These are phyloP conservation scores for Spathaspora sp. DNA, from an alignment of 805 yeast genomes.

Conservation along the genomic window DNA sequence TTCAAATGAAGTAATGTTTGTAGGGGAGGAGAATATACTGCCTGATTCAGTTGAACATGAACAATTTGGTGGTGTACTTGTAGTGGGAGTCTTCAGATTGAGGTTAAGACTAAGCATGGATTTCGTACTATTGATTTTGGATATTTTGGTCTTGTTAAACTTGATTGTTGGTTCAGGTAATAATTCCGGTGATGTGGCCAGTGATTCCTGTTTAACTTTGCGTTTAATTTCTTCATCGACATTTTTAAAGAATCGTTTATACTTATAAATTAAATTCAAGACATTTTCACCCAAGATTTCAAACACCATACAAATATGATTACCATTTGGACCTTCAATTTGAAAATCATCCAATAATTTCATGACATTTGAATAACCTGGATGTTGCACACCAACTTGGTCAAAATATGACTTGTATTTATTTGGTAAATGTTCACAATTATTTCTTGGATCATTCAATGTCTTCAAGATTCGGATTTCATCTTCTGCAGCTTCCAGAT, in stretches of 20 bases:
- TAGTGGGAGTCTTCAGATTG: conserved; percentile 1
- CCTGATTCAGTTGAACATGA: not conserved
- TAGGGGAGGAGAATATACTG: no score
- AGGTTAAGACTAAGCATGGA: conserved; percentile 21
- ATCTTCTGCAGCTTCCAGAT: conserved; percentile 62
- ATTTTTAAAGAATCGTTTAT: conserved; percentile 20
- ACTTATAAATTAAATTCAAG: conserved; percentile 47
- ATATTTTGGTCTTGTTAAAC: conserved; percentile 14
- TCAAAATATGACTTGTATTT: conserved; percentile 10
- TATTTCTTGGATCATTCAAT: conserved; percentile 18
- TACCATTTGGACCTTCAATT: conserved; percentile 60
- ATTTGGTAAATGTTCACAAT: conserved; percentile 10
- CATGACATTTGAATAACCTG: conserved; percentile 52
- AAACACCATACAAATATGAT: conserved; percentile 63
- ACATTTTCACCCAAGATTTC: conserved; percentile 63
- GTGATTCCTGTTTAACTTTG: not conserved
- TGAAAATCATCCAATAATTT: conserved; percentile 52
- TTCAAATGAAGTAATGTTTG: not conserved
- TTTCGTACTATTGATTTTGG: conserved; percentile 14
- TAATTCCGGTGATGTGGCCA: not conserved
- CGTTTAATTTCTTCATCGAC: conserved; percentile 3
- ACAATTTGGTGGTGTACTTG: conserved; percentile 4
- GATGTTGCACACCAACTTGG: conserved; percentile 23
- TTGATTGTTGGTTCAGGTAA: conserved; percentile 6
- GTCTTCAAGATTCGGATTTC: conserved; percentile 51